Conservation (phyloP, 1,284 basidiomycete genomes). For the Cystobasidium slooffiae region DNA sequence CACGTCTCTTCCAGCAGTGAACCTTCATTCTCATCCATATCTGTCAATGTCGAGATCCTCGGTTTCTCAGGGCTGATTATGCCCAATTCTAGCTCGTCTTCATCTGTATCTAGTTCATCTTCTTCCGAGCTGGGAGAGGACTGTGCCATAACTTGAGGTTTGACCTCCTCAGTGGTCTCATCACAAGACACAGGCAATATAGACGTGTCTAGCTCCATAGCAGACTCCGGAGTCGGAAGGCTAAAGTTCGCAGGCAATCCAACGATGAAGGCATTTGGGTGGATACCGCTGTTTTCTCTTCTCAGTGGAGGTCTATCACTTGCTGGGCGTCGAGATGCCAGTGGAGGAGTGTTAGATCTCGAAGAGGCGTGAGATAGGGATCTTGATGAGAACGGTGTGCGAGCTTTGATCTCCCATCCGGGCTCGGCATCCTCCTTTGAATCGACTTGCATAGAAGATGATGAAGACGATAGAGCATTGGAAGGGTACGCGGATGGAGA, state of each 20-base stretch:
- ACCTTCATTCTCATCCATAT: not conserved
- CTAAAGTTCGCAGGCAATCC: not conserved
- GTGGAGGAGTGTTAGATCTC: not conserved
- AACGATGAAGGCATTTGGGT: conserved; percentile 4
- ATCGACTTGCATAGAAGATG: not conserved
- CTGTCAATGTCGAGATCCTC: not conserved
- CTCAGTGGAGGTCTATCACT: not conserved
- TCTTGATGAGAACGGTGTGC: not conserved
- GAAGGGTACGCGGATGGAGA: not conserved
- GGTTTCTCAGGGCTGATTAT: not conserved
- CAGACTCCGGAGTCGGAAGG: not conserved
- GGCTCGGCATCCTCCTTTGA: not conserved
- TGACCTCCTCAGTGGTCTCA: not conserved
- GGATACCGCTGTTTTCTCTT: not conserved
- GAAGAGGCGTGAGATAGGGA: not conserved
- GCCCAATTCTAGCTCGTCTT: not conserved
- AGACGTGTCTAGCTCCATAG: too few species aligned
- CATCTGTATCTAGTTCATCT: not conserved
- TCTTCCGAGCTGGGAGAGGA: not conserved
- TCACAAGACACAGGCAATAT: not conserved
- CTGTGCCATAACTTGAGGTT: not conserved
- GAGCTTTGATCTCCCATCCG: conserved; percentile 9
- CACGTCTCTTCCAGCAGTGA: too few species aligned
- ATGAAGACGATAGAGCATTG: not conserved
- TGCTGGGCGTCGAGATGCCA: not conserved